Evolutionary conservation across 805 yeast genomes (phyloP).

Genomic region (Candida nemodendra): DNA sequence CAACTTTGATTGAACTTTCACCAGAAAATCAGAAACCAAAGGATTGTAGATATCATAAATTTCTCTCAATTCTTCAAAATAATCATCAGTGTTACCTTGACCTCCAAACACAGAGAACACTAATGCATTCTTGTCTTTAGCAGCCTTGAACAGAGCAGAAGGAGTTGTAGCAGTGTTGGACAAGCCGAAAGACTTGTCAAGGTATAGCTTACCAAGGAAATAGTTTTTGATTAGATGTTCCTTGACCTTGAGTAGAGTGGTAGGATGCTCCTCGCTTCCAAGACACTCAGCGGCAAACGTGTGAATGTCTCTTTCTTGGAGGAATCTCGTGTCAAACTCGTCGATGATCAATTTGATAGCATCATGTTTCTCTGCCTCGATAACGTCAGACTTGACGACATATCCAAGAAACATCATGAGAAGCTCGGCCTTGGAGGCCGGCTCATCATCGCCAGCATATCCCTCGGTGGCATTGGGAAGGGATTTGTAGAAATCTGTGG

Average conservation of each 20-base stretch:
- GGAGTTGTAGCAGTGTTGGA: slow-evolving; percentile 10
- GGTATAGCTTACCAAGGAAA: slow-evolving; percentile 41
- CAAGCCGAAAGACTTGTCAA: slow-evolving; percentile 28
- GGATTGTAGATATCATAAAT: slow-evolving; percentile 75
- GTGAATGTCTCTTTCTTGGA: slow-evolving; percentile 80
- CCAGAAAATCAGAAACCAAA: slow-evolving; percentile 67
- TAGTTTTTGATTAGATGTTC: slow-evolving; percentile 72
- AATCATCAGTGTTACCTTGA: slow-evolving; percentile 97
- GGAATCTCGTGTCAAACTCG: slow-evolving; percentile 83
- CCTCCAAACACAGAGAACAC: slow-evolving; percentile 94
- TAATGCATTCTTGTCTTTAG: slow-evolving; percentile 53
- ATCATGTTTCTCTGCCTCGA: slow-evolving; percentile 40
- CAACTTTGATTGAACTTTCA: slow-evolving; percentile 66
- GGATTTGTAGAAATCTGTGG: slow-evolving; percentile 76
- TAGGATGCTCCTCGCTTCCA: slow-evolving; percentile 55
- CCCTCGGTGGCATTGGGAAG: slow-evolving; percentile 83
- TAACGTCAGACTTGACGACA: slow-evolving; percentile 36
- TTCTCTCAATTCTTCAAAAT: slow-evolving; percentile 93
- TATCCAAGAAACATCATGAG: slow-evolving; percentile 81
- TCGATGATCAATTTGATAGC: slow-evolving; percentile 66
- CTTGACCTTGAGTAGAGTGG: slow-evolving; percentile 70
- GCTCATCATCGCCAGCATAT: slow-evolving; percentile 83
- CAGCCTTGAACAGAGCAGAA: slow-evolving; percentile 57
- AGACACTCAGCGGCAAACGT: slow-evolving; percentile 75
- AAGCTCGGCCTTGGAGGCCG: slow-evolving; percentile 81